phyloP scores from a whole-genome alignment of 345 rosid species.

The Linum lewisii region DNA sequence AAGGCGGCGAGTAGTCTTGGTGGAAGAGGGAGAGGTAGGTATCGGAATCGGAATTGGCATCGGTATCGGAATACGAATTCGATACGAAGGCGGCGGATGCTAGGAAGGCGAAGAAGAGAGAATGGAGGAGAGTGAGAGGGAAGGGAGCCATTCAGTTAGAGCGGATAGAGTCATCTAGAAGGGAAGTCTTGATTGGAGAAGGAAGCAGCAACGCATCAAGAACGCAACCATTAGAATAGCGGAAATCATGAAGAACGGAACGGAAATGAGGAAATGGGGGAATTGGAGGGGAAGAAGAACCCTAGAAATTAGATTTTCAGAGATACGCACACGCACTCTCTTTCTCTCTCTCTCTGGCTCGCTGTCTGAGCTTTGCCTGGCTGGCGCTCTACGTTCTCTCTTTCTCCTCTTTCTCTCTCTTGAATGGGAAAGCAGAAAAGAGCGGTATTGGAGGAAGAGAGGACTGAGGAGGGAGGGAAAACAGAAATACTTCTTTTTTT shows the following conservation, averaged over 20 bases:
- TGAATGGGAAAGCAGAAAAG: not conserved
- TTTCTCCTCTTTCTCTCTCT: not conserved
- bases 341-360: not conserved
- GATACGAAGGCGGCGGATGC: not conserved
- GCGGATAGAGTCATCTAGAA: not conserved
- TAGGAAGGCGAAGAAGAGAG: not conserved
- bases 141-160: not conserved
- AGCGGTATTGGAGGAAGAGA: not conserved
- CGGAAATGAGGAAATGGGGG: not conserved
- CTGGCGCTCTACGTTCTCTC: not conserved
- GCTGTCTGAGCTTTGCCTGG: not conserved
- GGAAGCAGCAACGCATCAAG: not conserved
- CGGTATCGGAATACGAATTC: not conserved
- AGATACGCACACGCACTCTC: not conserved
- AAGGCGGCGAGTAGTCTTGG: constrained; percentile 93
- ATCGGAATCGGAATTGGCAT: constrained; percentile 26
- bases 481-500: too few species aligned
- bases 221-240: not conserved
- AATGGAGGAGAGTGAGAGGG: not conserved
- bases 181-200: not conserved
- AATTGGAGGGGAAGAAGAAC: not conserved
- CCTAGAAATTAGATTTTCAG: not conserved
- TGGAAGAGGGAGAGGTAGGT: constrained; percentile 37
- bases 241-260: not conserved
- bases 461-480: too few species aligned